A percentile compares a stretch with the other conserved stretches of the same genome.
Conservation (phyloP, 176 grass and related monocot species). For the Eleusine indica region DNA sequence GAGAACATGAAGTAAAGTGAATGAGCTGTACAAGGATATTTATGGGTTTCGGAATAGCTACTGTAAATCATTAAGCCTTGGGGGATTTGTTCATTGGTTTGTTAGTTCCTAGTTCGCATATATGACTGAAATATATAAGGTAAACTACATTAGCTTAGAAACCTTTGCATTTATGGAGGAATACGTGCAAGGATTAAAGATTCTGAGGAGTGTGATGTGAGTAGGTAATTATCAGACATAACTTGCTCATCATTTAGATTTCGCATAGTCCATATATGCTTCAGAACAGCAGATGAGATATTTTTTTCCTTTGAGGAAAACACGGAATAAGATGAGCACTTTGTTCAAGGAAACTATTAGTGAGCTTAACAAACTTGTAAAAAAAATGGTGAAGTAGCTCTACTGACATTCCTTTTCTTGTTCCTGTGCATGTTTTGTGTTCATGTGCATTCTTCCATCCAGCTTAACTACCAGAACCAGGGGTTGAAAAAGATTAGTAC, state of each 20-base stretch:
- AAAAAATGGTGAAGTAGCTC: too few relatives aligned
- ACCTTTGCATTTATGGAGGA: not conserved
- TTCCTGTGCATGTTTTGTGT: too few relatives aligned
- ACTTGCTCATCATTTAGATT: not conserved
- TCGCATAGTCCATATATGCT: not conserved
- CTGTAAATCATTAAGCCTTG: conserved; percentile 15
- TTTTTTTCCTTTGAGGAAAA: not conserved
- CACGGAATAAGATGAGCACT: not conserved
- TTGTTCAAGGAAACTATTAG: not conserved
- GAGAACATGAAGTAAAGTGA: conserved; percentile 44
- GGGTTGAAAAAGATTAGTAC: too few relatives aligned
- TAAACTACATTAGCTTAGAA: not conserved
- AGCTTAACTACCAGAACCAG: too few relatives aligned
- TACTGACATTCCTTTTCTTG: too few relatives aligned
- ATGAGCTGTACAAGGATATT: not conserved
- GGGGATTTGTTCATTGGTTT: not conserved
- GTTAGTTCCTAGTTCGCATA: not conserved
- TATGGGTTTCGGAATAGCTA: conserved; percentile 18
- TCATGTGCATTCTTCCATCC: too few relatives aligned
- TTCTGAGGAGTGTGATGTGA: not conserved
- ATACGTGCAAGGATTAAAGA: not conserved
- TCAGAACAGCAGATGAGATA: not conserved
- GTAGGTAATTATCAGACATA: not conserved
- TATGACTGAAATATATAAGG: not conserved
- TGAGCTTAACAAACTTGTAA: not conserved